Percentiles rank a stretch among this genome's conserved stretches.
phyloP scores from a whole-genome alignment of 108 stramenopile species.

The Skeletonema grethae region DNA sequence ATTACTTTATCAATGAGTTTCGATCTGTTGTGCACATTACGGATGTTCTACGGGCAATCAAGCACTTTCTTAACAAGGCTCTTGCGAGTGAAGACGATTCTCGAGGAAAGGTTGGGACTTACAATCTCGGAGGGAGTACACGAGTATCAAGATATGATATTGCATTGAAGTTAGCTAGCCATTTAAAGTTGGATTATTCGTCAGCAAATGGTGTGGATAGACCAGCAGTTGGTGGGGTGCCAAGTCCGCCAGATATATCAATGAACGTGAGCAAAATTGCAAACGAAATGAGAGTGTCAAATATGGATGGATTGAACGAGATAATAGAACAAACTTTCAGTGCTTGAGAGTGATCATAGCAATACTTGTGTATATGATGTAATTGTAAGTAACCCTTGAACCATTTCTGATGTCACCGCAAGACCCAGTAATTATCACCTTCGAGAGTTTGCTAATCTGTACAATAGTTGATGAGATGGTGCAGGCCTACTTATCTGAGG shows the following conservation, averaged over 20 bases:
- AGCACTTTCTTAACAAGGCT: slow-evolving; percentile 36
- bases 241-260: slow-evolving; percentile 74
- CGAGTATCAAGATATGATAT: slow-evolving; percentile 67
- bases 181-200: slow-evolving; percentile 50
- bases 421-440: no score
- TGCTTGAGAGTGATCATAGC: neutral
- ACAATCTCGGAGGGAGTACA: slow-evolving; percentile 75
- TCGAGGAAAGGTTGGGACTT: slow-evolving; percentile 25
- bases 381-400: no score
- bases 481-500: no score
- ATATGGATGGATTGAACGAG: slow-evolving; percentile 39
- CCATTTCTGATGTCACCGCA: no score
- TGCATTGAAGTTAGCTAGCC: slow-evolving; percentile 62
- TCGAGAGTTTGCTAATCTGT: no score
- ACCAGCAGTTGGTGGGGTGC: slow-evolving; percentile 18
- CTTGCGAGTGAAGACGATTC: neutral
- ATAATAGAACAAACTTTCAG: slow-evolving; percentile 34
- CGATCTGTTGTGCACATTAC: slow-evolving; percentile 55
- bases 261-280: slow-evolving; percentile 61
- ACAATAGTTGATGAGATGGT: no score
- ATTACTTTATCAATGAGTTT: slow-evolving; percentile 68
- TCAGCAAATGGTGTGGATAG: slow-evolving; percentile 39
- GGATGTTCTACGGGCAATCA: slow-evolving; percentile 52
- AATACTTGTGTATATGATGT: no score
- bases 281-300: slow-evolving; percentile 14